Conservation (phyloP, 805 yeast species). For the Metschnikowia reukaufii region DNA sequence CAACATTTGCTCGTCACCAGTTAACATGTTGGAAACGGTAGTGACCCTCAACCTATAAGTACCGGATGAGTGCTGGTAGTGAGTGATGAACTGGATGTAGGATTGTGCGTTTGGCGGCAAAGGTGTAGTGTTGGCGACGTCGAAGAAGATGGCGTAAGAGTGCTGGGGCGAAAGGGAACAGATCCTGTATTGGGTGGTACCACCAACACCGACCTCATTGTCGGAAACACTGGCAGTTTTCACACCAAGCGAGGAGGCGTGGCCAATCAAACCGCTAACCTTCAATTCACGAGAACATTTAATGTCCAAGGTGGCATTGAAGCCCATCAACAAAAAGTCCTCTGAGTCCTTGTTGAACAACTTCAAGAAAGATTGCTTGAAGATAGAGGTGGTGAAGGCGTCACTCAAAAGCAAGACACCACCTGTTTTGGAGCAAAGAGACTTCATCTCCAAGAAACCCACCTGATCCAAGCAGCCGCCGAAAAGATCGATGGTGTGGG, state of each 20-base stretch:
- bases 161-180: conserved; percentile 84
- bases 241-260: conserved; percentile 72
- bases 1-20: conserved; percentile 48
- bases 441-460: conserved; percentile 92
- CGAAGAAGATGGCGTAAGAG: conserved; percentile 87
- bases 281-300: conserved; percentile 85
- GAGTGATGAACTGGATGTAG: conserved; percentile 81
- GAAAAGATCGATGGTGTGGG: conserved; percentile 84
- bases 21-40: conserved; percentile 62
- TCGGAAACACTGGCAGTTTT: conserved; percentile 81
- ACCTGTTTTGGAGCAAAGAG: conserved; percentile 81
- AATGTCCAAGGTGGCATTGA: conserved; percentile 85
- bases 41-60: conserved; percentile 87
- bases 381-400: conserved; percentile 91
- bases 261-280: conserved; percentile 91
- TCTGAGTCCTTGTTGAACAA: conserved; percentile 84
- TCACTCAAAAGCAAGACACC: conserved; percentile 87
- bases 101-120: conserved; percentile 49
- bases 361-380: conserved; percentile 87
- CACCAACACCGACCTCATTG: conserved; percentile 91
- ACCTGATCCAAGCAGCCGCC: conserved; percentile 97
- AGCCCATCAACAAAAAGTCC: conserved; percentile 84
- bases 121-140: conserved; percentile 54
- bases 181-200: conserved; percentile 85
- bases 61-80: conserved; percentile 95